phyloP scores from a whole-genome alignment of 108 stramenopile species.

The Cyclotella atomus region DNA sequence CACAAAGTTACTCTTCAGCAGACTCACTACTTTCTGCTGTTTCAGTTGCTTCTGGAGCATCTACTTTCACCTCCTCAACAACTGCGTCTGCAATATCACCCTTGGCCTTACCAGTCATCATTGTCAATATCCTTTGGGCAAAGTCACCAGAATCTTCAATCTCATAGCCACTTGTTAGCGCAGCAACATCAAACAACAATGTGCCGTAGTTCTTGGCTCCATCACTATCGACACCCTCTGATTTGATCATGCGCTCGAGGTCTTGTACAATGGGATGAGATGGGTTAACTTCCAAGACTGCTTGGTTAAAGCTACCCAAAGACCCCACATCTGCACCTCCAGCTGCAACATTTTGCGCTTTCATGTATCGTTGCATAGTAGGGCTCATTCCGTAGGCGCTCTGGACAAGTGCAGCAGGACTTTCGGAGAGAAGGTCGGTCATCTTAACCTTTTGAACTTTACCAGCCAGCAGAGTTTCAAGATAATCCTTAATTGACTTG shows the following conservation, averaged over 20 bases:
- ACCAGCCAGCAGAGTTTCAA: slow-evolving; percentile 76
- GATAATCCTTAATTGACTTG: slow-evolving; percentile 79
- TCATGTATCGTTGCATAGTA: slow-evolving; percentile 98
- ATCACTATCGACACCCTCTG: slow-evolving; percentile 54
- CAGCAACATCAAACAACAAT: slow-evolving; percentile 94
- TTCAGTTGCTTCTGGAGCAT: not conserved
- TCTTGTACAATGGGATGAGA: slow-evolving; percentile 90
- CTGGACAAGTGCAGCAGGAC: slow-evolving; percentile 94
- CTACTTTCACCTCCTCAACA: slow-evolving; percentile 25
- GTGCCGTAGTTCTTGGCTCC: slow-evolving; percentile 80
- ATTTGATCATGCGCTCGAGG: slow-evolving; percentile 66
- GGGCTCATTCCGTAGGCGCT: slow-evolving; percentile 97
- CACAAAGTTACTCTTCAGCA: too few species aligned
- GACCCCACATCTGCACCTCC: slow-evolving; percentile 62
- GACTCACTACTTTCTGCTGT: not conserved
- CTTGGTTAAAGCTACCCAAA: slow-evolving; percentile 82
- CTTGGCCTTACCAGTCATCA: slow-evolving; percentile 70
- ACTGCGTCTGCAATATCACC: slow-evolving; percentile 42
- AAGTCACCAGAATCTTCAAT: slow-evolving; percentile 87
- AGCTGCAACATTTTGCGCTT: slow-evolving; percentile 90
- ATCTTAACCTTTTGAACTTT: slow-evolving; percentile 92
- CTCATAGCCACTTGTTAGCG: slow-evolving; percentile 95
- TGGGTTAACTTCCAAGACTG: slow-evolving; percentile 95
- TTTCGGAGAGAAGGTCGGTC: slow-evolving; percentile 81
- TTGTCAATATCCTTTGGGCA: slow-evolving; percentile 82